phyloP scores from a whole-genome alignment of 768 basidiomycete genomes.

The Boletus pseudo-olivaceus region DNA sequence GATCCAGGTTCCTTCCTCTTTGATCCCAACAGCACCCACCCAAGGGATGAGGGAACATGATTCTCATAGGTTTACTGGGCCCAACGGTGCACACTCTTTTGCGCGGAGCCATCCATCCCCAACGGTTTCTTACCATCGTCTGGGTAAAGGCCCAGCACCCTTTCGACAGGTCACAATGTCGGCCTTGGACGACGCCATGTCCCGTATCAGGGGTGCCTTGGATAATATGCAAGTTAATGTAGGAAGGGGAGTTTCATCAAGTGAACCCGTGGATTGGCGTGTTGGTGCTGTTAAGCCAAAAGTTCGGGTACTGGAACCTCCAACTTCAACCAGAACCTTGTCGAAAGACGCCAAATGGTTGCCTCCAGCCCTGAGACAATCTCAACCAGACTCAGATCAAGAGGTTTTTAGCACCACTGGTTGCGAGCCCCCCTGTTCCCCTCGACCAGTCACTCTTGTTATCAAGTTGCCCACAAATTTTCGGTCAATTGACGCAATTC shows the following conservation, averaged over 20 bases:
- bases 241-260: conserved; percentile 18
- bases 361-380: conserved; percentile 49
- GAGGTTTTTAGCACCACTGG: conserved; percentile 48
- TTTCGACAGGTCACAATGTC: conserved; percentile 61
- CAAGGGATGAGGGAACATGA: conserved; percentile 20
- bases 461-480: conserved; percentile 50
- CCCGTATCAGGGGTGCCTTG: conserved; percentile 79
- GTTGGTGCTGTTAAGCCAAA: conserved; percentile 19
- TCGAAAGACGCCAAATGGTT: conserved; percentile 50
- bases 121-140: conserved; percentile 20
- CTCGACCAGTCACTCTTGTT: conserved; percentile 37
- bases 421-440: conserved; percentile 46
- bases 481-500: conserved; percentile 41
- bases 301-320: conserved; percentile 17
- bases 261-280: conserved; percentile 23
- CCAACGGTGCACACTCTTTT: conserved; percentile 17
- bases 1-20: background rate
- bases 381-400: conserved; percentile 34
- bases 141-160: conserved; percentile 20
- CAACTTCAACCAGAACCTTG: conserved; percentile 9
- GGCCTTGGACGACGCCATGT: conserved; percentile 77
- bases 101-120: conserved; percentile 17
- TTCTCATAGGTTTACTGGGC: conserved; percentile 13
- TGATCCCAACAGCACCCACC: background rate
- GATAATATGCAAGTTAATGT: conserved; percentile 59